Percentiles rank a stretch among this genome's conserved stretches.
phyloP scores from a whole-genome alignment of 805 yeast species.

The Metschnikowia rubicola region DNA sequence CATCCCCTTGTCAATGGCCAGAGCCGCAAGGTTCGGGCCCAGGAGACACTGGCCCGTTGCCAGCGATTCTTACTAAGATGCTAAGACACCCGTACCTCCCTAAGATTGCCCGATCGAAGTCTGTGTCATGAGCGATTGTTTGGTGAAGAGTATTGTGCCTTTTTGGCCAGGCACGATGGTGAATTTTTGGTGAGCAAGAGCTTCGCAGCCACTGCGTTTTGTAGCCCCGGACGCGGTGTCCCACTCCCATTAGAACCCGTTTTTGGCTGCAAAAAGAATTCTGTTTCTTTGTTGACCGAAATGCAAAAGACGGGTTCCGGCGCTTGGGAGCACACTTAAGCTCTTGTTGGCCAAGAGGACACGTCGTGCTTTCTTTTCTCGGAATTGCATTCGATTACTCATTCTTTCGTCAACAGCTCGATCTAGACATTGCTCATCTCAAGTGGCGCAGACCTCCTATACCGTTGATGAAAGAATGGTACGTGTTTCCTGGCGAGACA shows the following conservation, averaged over 20 bases:
- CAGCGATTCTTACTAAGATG: not conserved
- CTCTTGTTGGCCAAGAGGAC: not conserved
- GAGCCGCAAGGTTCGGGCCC: not conserved
- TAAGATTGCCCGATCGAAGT: constrained; percentile 2
- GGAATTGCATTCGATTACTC: not conserved
- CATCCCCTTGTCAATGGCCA: constrained; percentile 5
- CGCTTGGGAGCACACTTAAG: constrained; percentile 10
- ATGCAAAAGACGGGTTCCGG: constrained; percentile 8
- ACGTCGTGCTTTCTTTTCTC: not conserved
- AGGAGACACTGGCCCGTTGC: constrained; percentile 5
- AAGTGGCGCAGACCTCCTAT: constrained; percentile 1
- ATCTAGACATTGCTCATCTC: not conserved
- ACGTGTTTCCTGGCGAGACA: not conserved
- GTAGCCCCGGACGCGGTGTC: not conserved
- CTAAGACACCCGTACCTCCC: constrained; percentile 15
- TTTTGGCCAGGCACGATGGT: not conserved
- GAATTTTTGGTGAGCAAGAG: not conserved
- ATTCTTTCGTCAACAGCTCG: constrained; percentile 1
- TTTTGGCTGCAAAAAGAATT: constrained; percentile 1
- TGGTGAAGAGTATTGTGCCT: not conserved
- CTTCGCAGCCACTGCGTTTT: not conserved
- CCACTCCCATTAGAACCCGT: constrained; percentile 1
- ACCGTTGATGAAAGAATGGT: constrained; percentile 1
- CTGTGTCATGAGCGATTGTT: constrained; percentile 2
- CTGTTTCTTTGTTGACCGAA: not conserved